Evolutionary conservation across 495 filamentous ascomycete genomes (phyloP).

Genomic region (Xylaria cubensis): DNA sequence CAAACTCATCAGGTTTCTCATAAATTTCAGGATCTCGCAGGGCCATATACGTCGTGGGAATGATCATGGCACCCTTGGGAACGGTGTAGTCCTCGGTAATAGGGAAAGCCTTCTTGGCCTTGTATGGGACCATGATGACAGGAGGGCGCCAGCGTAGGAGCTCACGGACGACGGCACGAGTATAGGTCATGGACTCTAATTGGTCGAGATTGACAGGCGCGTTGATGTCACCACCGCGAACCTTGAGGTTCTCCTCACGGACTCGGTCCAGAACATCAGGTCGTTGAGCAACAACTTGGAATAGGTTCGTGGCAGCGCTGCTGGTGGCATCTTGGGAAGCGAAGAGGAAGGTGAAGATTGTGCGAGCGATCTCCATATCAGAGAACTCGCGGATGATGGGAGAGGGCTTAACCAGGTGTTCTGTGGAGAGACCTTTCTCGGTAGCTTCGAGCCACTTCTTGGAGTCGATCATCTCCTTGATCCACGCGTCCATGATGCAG

Average conservation of each 20-base stretch:
- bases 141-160: conserved; percentile 94
- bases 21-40: conserved; percentile 95
- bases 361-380: conserved; percentile 93
- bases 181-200: conserved; percentile 88
- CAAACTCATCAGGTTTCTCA: conserved; percentile 83
- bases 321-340: conserved; percentile 97
- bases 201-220: conserved; percentile 78
- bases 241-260: conserved; percentile 85
- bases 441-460: conserved; percentile 75
- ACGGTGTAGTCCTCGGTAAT: conserved; percentile 87
- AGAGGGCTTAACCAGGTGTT: conserved; percentile 77
- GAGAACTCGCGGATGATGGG: conserved; percentile 84
- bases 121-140: conserved; percentile 96
- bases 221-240: conserved; percentile 78
- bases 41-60: conserved; percentile 87
- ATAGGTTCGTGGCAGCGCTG: conserved; percentile 91
- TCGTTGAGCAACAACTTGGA: conserved; percentile 93
- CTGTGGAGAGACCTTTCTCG: conserved; percentile 69
- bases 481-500: conserved; percentile 96
- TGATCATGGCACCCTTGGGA: conserved; percentile 92
- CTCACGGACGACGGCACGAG: conserved; percentile 92
- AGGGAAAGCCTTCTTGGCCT: conserved; percentile 94
- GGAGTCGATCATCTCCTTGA: conserved; percentile 83
- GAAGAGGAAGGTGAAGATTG: conserved; percentile 96
- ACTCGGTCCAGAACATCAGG: conserved; percentile 90